A percentile compares a stretch with the other conserved stretches of the same genome.
These are phyloP conservation scores for Flaveria floridana DNA, from an alignment of 140 eudicot species.

Conservation along the genomic window DNA sequence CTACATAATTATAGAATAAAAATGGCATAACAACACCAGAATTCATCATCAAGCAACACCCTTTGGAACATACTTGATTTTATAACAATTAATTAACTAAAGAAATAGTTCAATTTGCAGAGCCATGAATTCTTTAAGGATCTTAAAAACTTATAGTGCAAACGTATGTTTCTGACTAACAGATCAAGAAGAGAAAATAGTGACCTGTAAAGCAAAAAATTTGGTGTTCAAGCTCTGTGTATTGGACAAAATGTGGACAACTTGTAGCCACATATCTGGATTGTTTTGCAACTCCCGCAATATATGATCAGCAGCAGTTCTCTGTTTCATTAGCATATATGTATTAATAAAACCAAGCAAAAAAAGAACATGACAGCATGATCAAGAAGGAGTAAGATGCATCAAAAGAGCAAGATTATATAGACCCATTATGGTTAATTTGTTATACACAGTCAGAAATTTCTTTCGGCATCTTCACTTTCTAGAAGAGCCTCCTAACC, in stretches of 20 bases:
- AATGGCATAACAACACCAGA: neutral
- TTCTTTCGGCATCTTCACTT: neutral
- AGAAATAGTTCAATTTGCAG: neutral
- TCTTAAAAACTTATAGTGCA: neutral
- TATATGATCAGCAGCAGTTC: slow-evolving; percentile 90
- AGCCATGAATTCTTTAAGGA: slow-evolving; percentile 10
- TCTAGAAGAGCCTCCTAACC: slow-evolving; percentile 3
- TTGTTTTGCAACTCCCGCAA: slow-evolving; percentile 89
- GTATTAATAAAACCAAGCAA: slow-evolving; percentile 9
- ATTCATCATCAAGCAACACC: slow-evolving; percentile 15
- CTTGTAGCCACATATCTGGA: slow-evolving; percentile 99
- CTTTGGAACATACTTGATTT: neutral
- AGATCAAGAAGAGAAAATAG: slow-evolving; percentile 7
- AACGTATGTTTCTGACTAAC: slow-evolving; percentile 2
- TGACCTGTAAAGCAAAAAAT: slow-evolving; percentile 92
- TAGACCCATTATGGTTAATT: neutral
- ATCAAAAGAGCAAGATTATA: slow-evolving; percentile 7
- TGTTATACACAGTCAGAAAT: neutral
- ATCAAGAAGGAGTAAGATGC: slow-evolving; percentile 18
- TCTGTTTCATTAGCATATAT: slow-evolving; percentile 44
- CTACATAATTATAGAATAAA: slow-evolving; percentile 16
- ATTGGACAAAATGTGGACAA: slow-evolving; percentile 83
- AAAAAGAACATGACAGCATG: slow-evolving; percentile 2
- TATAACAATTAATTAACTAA: neutral
- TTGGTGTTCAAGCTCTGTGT: slow-evolving; percentile 85